phyloP scores from a whole-genome alignment of 2,329 filamentous ascomycete species.

The Exserohilum rostratum region DNA sequence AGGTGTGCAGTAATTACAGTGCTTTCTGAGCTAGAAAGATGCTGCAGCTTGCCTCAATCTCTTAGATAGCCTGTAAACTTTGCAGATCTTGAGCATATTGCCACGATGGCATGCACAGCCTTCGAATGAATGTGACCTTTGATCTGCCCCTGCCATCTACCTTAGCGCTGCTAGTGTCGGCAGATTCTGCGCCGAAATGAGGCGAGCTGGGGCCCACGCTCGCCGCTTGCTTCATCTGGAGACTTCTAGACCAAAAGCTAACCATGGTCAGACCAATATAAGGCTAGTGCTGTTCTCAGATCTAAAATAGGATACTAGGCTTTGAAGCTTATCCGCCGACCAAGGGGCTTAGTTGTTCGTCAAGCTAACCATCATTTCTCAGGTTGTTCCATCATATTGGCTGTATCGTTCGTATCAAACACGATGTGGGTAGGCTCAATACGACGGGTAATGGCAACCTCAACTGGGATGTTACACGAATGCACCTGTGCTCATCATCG shows the following conservation, averaged over 20 bases:
- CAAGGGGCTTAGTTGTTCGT: neutral
- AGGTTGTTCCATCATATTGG: neutral
- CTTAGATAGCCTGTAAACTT: too few species aligned
- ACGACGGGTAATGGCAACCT: neutral
- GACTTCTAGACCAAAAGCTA: neutral
- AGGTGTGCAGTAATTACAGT: too few species aligned
- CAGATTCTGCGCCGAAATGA: neutral
- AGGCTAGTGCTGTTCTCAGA: neutral
- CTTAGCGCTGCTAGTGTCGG: neutral
- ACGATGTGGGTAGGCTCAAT: neutral
- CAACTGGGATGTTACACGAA: neutral
- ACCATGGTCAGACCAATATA: neutral
- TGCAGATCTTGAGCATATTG: too few species aligned
- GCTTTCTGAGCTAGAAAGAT: too few species aligned
- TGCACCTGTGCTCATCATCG: neutral
- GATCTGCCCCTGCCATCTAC: too few species aligned
- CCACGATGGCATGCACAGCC: too few species aligned
- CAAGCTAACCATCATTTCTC: neutral
- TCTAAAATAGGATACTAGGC: neutral
- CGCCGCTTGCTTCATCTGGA: neutral
- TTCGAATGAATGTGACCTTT: too few species aligned
- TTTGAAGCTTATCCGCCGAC: neutral
- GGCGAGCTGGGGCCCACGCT: neutral
- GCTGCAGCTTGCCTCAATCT: too few species aligned
- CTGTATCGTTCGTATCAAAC: neutral